Conservation (phyloP, 768 basidiomycete species). For the Piloderma croceum region DNA sequence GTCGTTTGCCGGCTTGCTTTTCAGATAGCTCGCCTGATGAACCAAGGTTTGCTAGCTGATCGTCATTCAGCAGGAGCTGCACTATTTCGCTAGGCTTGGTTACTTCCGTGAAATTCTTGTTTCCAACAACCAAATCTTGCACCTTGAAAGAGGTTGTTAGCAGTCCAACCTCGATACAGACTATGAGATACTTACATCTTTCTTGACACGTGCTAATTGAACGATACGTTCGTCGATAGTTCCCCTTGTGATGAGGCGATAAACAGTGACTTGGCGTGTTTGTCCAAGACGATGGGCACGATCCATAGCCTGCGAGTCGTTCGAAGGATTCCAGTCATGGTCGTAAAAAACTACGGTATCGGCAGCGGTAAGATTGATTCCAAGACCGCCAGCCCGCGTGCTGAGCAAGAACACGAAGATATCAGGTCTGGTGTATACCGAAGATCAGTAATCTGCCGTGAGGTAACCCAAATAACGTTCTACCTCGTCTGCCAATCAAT, state of each 20-base stretch:
- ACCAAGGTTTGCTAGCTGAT: slow-evolving; percentile 76
- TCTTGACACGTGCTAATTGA: slow-evolving; percentile 92
- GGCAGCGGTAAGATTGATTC: slow-evolving; percentile 93
- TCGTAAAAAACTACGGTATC: slow-evolving; percentile 96
- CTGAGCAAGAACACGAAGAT: slow-evolving; percentile 88
- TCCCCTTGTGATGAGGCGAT: slow-evolving; percentile 87
- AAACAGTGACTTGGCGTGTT: slow-evolving; percentile 95
- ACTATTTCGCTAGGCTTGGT: slow-evolving; percentile 96
- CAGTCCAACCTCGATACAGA: slow-evolving; percentile 2
- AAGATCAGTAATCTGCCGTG: neutral
- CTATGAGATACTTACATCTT: slow-evolving; percentile 60
- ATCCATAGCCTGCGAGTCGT: slow-evolving; percentile 98
- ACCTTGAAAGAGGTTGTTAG: slow-evolving; percentile 47
- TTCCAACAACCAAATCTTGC: slow-evolving; percentile 98
- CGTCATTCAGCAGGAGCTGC: slow-evolving; percentile 88
- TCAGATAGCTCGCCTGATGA: slow-evolving; percentile 37
- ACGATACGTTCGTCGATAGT: slow-evolving; percentile 98
- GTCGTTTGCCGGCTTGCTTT: slow-evolving; percentile 31
- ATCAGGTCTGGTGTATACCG: slow-evolving; percentile 57
- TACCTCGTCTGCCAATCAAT: slow-evolving; percentile 99
- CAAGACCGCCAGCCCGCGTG: slow-evolving; percentile 92
- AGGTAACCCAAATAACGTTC: slow-evolving; percentile 16
- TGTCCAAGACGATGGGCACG: slow-evolving; percentile 95
- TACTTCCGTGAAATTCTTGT: slow-evolving; percentile 89
- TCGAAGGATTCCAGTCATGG: slow-evolving; percentile 95